phyloP scores from a whole-genome alignment of 208 protist genomes.

The Leptomonas seymouri region DNA sequence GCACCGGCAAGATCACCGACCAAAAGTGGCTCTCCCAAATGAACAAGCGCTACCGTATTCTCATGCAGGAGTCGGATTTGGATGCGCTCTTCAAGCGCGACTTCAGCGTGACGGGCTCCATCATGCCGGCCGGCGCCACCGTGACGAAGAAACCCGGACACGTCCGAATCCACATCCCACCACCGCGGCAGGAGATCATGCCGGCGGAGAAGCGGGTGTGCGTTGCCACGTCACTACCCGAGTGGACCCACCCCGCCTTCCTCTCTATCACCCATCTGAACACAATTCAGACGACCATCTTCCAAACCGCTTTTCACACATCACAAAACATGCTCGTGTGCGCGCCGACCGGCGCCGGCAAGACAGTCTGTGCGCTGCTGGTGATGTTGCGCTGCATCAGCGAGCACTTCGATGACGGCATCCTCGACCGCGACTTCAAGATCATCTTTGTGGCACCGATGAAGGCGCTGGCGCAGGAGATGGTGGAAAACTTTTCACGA shows the following conservation, averaged over 20 bases:
- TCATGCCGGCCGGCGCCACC: constrained; percentile 66
- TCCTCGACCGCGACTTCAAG: constrained; percentile 96
- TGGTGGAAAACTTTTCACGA: constrained; percentile 96
- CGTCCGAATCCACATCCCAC: constrained; percentile 85
- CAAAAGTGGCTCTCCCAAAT: constrained; percentile 86
- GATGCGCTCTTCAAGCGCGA: constrained; percentile 86
- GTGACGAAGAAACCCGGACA: constrained; percentile 66
- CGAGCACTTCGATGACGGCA: constrained; percentile 89
- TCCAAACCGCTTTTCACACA: constrained; percentile 95
- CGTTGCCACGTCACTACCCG: constrained; percentile 79
- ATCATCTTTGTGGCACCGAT: constrained; percentile 99
- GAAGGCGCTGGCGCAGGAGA: constrained; percentile 99
- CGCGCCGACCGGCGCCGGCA: constrained; percentile 98
- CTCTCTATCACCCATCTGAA: constrained; percentile 94
- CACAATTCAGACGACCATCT: constrained; percentile 96
- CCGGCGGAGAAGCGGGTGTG: constrained; percentile 80
- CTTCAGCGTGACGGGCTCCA: constrained; percentile 75
- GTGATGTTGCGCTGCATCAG: constrained; percentile 95
- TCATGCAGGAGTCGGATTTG: constrained; percentile 87
- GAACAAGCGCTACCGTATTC: constrained; percentile 81
- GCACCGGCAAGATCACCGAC: constrained; percentile 56
- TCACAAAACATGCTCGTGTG: constrained; percentile 99
- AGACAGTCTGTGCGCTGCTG: constrained; percentile 98
- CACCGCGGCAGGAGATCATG: constrained; percentile 68
- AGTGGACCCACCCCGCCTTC: constrained; percentile 93